These are phyloP conservation scores for Pichia pseudocactophila DNA, from an alignment of 805 yeast species.

Conservation along the genomic window DNA sequence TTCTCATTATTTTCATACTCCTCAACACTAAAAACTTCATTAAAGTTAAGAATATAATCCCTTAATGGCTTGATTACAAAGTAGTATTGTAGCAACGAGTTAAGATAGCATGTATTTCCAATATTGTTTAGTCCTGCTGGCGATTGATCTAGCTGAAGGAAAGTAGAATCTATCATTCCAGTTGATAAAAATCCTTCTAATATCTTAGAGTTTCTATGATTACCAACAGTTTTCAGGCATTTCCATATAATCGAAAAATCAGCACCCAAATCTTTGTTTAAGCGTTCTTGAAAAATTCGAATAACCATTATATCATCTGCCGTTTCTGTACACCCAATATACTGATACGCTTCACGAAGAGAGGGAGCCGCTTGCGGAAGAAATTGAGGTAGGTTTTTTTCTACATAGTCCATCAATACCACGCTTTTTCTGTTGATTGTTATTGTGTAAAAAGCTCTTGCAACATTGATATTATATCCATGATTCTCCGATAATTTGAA, in stretches of 20 bases:
- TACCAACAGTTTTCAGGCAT: slow-evolving; percentile 49
- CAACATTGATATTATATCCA: slow-evolving; percentile 33
- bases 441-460: slow-evolving; percentile 53
- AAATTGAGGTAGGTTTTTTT: slow-evolving; percentile 32
- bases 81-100: slow-evolving; percentile 83
- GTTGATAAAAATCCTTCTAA: slow-evolving; percentile 47
- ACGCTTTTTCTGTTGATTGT: slow-evolving; percentile 52
- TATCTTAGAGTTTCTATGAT: slow-evolving; percentile 43
- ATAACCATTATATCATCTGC: slow-evolving; percentile 53
- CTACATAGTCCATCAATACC: slow-evolving; percentile 47
- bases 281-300: slow-evolving; percentile 40
- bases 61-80: slow-evolving; percentile 80
- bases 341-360: slow-evolving; percentile 35
- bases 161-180: slow-evolving; percentile 53
- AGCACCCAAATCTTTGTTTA: slow-evolving; percentile 30
- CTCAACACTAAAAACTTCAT: slow-evolving; percentile 26
- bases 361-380: slow-evolving; percentile 10
- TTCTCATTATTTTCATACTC: slow-evolving; percentile 26
- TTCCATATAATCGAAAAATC: slow-evolving; percentile 49
- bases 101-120: slow-evolving; percentile 92
- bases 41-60: slow-evolving; percentile 50
- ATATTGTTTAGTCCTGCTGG: slow-evolving; percentile 92
- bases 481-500: slow-evolving; percentile 45
- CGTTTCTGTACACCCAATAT: slow-evolving; percentile 39
- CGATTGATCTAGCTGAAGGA: slow-evolving; percentile 57